phyloP scores from a whole-genome alignment of 352 stramenopile species.

The Pythium rhizo-oryzae region DNA sequence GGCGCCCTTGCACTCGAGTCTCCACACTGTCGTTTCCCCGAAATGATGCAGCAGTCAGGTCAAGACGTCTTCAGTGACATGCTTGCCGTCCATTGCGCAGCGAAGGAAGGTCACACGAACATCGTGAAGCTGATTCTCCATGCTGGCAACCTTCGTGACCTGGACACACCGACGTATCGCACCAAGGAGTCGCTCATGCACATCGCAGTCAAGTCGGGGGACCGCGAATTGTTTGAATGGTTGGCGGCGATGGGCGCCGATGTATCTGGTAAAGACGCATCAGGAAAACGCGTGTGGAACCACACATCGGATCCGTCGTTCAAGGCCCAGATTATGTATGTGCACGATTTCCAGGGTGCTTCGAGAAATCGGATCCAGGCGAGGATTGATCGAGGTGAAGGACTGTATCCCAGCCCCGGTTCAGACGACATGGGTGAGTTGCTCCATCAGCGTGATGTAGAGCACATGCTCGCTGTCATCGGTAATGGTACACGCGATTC shows the following conservation, averaged over 20 bases:
- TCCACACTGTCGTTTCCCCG: not conserved
- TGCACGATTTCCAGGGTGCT: not conserved
- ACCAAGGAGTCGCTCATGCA: constrained; percentile 12
- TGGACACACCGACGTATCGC: constrained; percentile 15
- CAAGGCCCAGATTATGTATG: not conserved
- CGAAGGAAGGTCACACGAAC: not conserved
- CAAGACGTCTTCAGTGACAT: not conserved
- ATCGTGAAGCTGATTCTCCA: constrained; percentile 10
- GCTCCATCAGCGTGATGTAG: not conserved
- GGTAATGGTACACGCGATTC: not conserved
- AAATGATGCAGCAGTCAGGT: not conserved
- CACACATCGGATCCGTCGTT: not conserved
- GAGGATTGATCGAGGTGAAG: constrained; percentile 1
- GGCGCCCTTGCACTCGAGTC: not conserved
- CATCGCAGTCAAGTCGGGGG: constrained; percentile 5
- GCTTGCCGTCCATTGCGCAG: constrained; percentile 11
- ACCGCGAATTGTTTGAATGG: constrained; percentile 7
- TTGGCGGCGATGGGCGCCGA: not conserved
- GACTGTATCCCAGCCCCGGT: not conserved
- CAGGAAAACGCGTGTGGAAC: constrained; percentile 9
- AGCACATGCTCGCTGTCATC: not conserved
- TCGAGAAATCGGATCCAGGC: not conserved
- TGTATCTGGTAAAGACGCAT: not conserved
- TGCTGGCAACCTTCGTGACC: constrained; percentile 6
- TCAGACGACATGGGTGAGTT: not conserved